Conservation (phyloP, 164 flowering plant species). For the Liriodendron chinense region DNA sequence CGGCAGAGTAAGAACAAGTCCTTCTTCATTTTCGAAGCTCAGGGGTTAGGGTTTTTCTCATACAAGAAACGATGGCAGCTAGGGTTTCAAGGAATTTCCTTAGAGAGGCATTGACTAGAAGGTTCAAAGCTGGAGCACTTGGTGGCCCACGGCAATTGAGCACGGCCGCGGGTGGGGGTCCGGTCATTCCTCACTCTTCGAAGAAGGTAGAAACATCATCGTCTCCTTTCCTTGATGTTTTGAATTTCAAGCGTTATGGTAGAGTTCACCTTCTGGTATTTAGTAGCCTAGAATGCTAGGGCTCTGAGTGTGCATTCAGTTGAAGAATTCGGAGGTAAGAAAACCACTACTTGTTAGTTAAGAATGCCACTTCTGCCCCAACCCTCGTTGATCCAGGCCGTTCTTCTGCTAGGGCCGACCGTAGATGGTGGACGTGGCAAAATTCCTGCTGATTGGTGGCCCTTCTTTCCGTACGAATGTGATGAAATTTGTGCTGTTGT, state of each 20-base stretch:
- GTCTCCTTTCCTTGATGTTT: neutral
- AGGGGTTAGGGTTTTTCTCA: neutral
- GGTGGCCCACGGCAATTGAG: constrained; percentile 20
- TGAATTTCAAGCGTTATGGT: neutral
- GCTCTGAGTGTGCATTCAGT: neutral
- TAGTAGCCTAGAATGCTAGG: neutral
- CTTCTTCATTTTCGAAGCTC: neutral
- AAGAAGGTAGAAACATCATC: constrained; percentile 17
- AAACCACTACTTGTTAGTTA: neutral
- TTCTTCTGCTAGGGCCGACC: too few relatives aligned
- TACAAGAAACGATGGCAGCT: constrained; percentile 18
- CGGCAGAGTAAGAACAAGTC: neutral
- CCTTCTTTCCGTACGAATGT: too few relatives aligned
- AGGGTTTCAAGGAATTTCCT: constrained; percentile 15
- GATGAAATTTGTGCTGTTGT: too few relatives aligned
- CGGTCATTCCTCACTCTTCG: constrained; percentile 21
- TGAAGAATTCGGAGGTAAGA: neutral
- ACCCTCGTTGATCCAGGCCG: too few relatives aligned
- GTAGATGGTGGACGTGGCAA: too few relatives aligned
- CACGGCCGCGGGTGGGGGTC: constrained; percentile 8
- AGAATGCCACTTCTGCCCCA: neutral
- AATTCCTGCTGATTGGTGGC: too few relatives aligned
- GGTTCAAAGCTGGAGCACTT: constrained; percentile 5
- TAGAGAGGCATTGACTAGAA: constrained; percentile 6
- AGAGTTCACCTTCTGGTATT: neutral